These are phyloP conservation scores for Yarrowia deformans DNA, from an alignment of 805 yeast species.

Conservation along the genomic window DNA sequence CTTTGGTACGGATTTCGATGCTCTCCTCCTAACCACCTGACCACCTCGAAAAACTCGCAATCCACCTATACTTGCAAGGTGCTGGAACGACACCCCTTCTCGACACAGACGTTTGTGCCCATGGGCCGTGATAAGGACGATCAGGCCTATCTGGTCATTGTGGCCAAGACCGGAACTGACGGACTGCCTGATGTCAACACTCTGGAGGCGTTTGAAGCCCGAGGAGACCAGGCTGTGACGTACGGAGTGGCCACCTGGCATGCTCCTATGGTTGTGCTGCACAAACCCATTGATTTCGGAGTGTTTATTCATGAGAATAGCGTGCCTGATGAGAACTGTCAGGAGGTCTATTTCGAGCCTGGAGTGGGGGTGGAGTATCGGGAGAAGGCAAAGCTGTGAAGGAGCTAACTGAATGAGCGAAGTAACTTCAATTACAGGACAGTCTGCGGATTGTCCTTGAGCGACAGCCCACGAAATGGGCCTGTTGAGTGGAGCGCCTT, in stretches of 20 bases:
- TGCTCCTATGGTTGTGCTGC: slow-evolving; percentile 92
- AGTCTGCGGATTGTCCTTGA: too few relatives aligned
- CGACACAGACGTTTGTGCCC: slow-evolving; percentile 91
- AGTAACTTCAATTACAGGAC: not conserved
- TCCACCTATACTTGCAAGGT: slow-evolving; percentile 64
- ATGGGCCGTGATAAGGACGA: slow-evolving; percentile 67
- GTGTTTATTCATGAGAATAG: slow-evolving; percentile 90
- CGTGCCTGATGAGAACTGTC: slow-evolving; percentile 77
- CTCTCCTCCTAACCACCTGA: slow-evolving; percentile 72
- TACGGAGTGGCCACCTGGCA: slow-evolving; percentile 91
- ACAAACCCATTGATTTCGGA: slow-evolving; percentile 75
- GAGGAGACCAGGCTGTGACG: slow-evolving; percentile 88
- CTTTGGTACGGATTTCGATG: slow-evolving; percentile 87
- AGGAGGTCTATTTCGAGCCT: slow-evolving; percentile 68
- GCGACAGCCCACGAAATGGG: too few relatives aligned
- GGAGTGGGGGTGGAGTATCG: slow-evolving; percentile 6
- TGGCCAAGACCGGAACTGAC: slow-evolving; percentile 63
- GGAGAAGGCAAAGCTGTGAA: slow-evolving; percentile 14
- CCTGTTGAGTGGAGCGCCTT: too few relatives aligned
- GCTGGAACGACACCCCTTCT: slow-evolving; percentile 86
- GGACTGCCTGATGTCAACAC: slow-evolving; percentile 68
- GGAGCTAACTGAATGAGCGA: not conserved
- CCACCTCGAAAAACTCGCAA: slow-evolving; percentile 44
- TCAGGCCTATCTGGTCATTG: slow-evolving; percentile 77
- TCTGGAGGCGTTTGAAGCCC: slow-evolving; percentile 72